Evolutionary conservation across 768 basidiomycete species (phyloP), one percentile per base, ranked within the genome.

Genomic region (Dioszegia aurantiaca): DNA sequence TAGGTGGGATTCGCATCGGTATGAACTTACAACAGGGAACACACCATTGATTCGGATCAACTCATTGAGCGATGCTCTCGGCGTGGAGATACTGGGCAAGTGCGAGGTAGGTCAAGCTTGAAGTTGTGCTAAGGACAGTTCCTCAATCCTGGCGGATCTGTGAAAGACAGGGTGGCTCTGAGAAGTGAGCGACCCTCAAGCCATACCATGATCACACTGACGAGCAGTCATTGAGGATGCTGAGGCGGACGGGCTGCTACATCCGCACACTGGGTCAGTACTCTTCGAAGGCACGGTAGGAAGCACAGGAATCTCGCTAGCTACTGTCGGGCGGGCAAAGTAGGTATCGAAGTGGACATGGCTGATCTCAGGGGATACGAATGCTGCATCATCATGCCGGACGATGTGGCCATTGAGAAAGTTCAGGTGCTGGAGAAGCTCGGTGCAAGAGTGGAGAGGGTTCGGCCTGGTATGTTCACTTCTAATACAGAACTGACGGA

Each of bases 271-370:
- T 0, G 87, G 88, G 5, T 95, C 89, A 0, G 85, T 89, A 6
- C 91, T 99, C 37, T 99, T 98, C 58, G 95, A 98, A 76, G 95
- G 95, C 3, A 99, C 94, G 0, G 90, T 94, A 3, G 95, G 77
- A 1, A 74, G 73, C 42, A 76, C 75, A 1, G 75, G 95, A 5
- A 98, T 98, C 56, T 95, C 92, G 0, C 86, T 99, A 49, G 94
- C 95, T 0, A 95, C 89, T 2, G 88, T 99, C 49, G 88, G 91
- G 1, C 82, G 83, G 63, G 91, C 92, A 11, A 85, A 87, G 90
- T 89, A 64, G 47, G 82, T 65, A 36, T 16, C 21, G 21, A 17
- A 16, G 16, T 37, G 58, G 17, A 43, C 24, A 23, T 21, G 28
- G 52, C 39, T 55, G 52, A 46, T 42, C 11, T 11, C 27, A 92